Conservation (phyloP, 192 early-diverging fungal genomes). For the Coemansia sp. region DNA sequence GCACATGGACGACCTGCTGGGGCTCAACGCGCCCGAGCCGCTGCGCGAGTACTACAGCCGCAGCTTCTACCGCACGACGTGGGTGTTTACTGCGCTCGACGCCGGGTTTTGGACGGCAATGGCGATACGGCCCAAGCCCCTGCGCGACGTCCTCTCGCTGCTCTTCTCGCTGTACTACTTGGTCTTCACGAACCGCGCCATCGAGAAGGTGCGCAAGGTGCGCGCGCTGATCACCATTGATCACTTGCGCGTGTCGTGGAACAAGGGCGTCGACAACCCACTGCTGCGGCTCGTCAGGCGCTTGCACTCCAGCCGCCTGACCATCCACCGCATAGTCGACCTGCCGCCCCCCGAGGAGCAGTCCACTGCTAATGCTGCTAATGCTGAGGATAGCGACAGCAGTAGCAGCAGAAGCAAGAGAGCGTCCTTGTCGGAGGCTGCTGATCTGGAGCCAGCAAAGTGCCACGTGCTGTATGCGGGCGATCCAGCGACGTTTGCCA, state of each 20-base stretch:
- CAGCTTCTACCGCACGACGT: constrained; percentile 89
- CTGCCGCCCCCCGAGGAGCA: constrained; percentile 3
- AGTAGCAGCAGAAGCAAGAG: too few species aligned
- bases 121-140: constrained; percentile 69
- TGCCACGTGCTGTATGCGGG: constrained; percentile 66
- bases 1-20: constrained; percentile 72
- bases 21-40: constrained; percentile 80
- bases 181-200: constrained; percentile 79
- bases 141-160: constrained; percentile 77
- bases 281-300: constrained; percentile 17
- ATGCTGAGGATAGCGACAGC: too few species aligned
- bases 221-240: constrained; percentile 78
- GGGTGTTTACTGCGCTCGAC: constrained; percentile 89
- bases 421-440: constrained; percentile 18
- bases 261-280: constrained; percentile 67
- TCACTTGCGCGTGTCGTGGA: constrained; percentile 90
- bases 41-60: constrained; percentile 84
- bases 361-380: too few species aligned
- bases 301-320: constrained; percentile 23
- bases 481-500: constrained; percentile 22
- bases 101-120: constrained; percentile 94
- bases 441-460: constrained; percentile 31
- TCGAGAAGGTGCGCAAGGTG: constrained; percentile 85
- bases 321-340: constrained; percentile 9
- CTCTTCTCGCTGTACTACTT: constrained; percentile 85